Conservation (phyloP, 495 filamentous ascomycete species). For the Neurospora tetraspora region DNA sequence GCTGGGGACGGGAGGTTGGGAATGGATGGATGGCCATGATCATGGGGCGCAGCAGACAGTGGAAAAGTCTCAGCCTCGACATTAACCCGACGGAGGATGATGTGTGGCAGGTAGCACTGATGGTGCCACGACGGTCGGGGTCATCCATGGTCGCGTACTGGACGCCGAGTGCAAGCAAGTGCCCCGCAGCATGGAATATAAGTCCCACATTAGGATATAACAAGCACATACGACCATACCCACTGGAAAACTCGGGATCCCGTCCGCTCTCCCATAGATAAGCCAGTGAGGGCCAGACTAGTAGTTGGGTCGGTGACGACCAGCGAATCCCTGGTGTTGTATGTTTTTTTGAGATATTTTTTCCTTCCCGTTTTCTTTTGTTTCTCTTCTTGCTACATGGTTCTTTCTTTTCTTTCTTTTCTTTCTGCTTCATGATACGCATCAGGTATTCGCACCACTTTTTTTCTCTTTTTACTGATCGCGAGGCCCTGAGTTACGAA, state of each 20-base stretch:
- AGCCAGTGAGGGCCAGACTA: slow-evolving; percentile 3
- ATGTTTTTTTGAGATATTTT: not conserved
- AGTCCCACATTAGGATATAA: not conserved
- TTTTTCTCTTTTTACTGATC: not conserved
- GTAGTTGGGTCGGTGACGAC: not conserved
- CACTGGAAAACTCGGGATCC: slow-evolving; percentile 26
- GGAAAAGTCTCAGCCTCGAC: not conserved
- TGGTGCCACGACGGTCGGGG: not conserved
- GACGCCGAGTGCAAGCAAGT: too few species aligned
- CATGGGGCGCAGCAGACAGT: too few species aligned
- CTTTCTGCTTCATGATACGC: too few species aligned
- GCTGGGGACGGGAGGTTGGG: too few species aligned
- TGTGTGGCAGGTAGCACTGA: not conserved
- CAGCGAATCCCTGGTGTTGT: not conserved
- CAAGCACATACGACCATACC: not conserved
- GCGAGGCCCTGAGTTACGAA: too few species aligned
- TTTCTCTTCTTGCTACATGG: too few species aligned
- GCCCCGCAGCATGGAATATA: not conserved
- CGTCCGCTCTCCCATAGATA: slow-evolving; percentile 43
- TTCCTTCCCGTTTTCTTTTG: too few species aligned
- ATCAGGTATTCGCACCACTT: too few species aligned
- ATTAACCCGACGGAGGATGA: too few species aligned
- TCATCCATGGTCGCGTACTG: not conserved
- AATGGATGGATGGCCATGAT: not conserved
- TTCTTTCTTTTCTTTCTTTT: too few species aligned